These are phyloP conservation scores for Aspergillus luchuensis DNA, from an alignment of 2,329 filamentous ascomycete genomes.

Conservation along the genomic window DNA sequence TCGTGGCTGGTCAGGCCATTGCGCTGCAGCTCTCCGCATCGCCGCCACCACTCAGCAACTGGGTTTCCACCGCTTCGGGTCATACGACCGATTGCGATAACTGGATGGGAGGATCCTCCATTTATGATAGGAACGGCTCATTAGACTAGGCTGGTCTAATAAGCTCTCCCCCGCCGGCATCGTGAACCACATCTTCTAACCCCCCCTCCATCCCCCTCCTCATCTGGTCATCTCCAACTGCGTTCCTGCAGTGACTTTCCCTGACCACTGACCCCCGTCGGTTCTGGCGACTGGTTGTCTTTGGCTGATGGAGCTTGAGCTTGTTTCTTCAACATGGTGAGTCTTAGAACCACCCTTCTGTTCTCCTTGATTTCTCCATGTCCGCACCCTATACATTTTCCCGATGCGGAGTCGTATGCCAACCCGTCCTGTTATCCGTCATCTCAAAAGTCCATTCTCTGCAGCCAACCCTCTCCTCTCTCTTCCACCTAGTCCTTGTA, in stretches of 20 bases:
- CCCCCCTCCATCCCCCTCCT: not conserved
- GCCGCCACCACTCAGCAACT: not conserved
- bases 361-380: too few species aligned
- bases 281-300: not conserved
- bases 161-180: not conserved
- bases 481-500: not conserved
- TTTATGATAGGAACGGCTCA: conserved; percentile 2
- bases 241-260: not conserved
- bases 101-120: conserved; percentile 1
- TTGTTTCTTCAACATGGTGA: conserved; percentile 4
- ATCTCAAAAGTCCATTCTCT: not conserved
- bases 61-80: conserved; percentile 1
- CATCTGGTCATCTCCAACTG: conserved; percentile 1
- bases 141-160: not conserved
- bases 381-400: not conserved
- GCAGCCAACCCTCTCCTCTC: not conserved
- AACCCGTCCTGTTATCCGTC: not conserved
- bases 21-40: conserved; percentile 11
- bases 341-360: not conserved
- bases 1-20: conserved; percentile 8
- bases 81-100: conserved; percentile 8
- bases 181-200: not conserved
- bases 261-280: not conserved
- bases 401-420: not conserved
- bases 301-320: conserved; percentile 11